A percentile compares a stretch with the other conserved stretches of the same genome.
These are phyloP conservation scores for Ogataea minuta DNA, from an alignment of 805 yeast genomes.

Conservation along the genomic window DNA sequence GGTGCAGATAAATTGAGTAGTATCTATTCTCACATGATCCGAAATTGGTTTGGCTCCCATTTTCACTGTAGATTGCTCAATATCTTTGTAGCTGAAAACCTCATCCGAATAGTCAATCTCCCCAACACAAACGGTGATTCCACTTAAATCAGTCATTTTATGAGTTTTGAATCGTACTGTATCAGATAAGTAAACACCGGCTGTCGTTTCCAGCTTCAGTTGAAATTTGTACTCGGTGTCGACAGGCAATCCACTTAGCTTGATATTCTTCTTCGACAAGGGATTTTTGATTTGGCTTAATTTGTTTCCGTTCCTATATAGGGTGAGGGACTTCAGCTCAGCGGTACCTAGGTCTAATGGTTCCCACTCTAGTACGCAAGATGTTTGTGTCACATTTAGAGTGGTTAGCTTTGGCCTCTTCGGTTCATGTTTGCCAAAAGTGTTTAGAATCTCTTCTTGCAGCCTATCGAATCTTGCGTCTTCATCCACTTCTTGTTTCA, in stretches of 20 bases:
- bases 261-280: slow-evolving; percentile 70
- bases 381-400: slow-evolving; percentile 86
- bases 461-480: slow-evolving; percentile 54
- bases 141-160: slow-evolving; percentile 92
- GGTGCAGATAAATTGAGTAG: slow-evolving; percentile 90
- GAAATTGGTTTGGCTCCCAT: slow-evolving; percentile 86
- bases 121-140: slow-evolving; percentile 89
- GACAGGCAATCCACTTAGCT: slow-evolving; percentile 86
- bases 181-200: slow-evolving; percentile 79
- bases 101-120: slow-evolving; percentile 57
- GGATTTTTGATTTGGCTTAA: slow-evolving; percentile 86
- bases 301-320: slow-evolving; percentile 72
- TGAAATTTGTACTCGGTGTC: slow-evolving; percentile 80
- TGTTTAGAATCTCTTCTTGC: slow-evolving; percentile 69
- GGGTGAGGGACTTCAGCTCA: slow-evolving; percentile 66
- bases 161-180: slow-evolving; percentile 74
- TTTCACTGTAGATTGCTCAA: slow-evolving; percentile 57
- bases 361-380: slow-evolving; percentile 95
- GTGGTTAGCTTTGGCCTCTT: slow-evolving; percentile 63
- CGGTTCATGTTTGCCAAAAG: slow-evolving; percentile 76
- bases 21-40: slow-evolving; percentile 73
- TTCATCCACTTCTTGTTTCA: slow-evolving; percentile 61
- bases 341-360: slow-evolving; percentile 81
- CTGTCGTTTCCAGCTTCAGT: slow-evolving; percentile 79
- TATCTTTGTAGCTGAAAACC: slow-evolving; percentile 50